Evolutionary conservation across 108 stramenopile genomes (phyloP).

Genomic region (Nannochloropsis gaditana): DNA sequence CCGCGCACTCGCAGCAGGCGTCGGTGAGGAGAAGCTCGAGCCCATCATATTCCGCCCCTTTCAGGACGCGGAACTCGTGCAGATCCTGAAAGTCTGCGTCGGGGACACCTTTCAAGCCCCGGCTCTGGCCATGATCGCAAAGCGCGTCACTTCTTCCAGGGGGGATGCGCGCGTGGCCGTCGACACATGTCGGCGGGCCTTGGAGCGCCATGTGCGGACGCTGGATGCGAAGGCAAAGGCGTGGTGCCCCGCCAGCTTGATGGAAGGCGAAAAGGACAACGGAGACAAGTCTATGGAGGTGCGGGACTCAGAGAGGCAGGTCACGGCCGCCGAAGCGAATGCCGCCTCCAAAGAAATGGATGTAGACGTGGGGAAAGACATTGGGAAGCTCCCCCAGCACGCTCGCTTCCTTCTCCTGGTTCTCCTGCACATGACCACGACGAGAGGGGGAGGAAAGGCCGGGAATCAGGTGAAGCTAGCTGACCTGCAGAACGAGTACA

Average conservation of each 20-base stretch:
- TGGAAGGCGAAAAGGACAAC: neutral
- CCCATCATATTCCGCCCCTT: conserved; percentile 1
- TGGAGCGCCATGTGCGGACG: neutral
- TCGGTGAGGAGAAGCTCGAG: neutral
- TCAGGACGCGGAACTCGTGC: neutral
- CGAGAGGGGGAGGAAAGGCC: neutral
- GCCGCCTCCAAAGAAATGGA: conserved; percentile 12
- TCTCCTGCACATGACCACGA: conserved; percentile 9
- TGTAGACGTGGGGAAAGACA: conserved; percentile 16
- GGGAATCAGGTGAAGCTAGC: conserved; percentile 15
- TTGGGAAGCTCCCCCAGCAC: conserved; percentile 8
- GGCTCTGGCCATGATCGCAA: conserved; percentile 6
- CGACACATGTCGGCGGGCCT: neutral
- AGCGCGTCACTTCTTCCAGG: neutral
- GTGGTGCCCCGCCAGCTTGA: neutral
- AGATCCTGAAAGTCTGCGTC: neutral
- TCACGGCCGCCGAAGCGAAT: neutral
- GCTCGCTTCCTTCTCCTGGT: conserved; percentile 5
- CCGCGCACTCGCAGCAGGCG: neutral
- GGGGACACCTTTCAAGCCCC: neutral
- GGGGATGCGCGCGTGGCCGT: neutral
- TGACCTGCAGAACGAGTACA: neutral
- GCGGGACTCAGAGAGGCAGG: neutral
- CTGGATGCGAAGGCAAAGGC: neutral
- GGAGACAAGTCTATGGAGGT: neutral